Evolutionary conservation across 352 stramenopile species (phyloP).

Genomic region (Globisporangium iwayamae): DNA sequence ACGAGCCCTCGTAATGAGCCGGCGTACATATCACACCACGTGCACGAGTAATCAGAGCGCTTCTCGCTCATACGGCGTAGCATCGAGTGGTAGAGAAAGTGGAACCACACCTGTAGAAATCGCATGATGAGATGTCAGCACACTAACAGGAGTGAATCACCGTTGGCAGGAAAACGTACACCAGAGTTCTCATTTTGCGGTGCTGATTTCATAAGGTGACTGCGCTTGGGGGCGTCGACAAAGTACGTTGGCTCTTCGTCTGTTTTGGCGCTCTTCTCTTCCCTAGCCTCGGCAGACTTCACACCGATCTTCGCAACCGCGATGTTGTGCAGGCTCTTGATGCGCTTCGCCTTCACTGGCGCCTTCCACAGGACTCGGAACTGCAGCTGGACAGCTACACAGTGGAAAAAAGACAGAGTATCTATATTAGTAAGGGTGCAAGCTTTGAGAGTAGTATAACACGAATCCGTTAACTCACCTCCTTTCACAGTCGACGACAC

Average conservation of each 20-base stretch:
- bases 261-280: neutral
- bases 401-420: neutral
- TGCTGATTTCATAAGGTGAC: slow-evolving; percentile 12
- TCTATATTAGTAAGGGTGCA: neutral
- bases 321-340: slow-evolving; percentile 20
- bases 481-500: slow-evolving; percentile 40
- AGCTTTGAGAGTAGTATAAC: neutral
- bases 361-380: slow-evolving; percentile 20
- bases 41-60: slow-evolving; percentile 73
- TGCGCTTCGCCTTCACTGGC: slow-evolving; percentile 18
- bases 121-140: neutral
- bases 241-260: slow-evolving; percentile 9
- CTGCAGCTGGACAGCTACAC: slow-evolving; percentile 18
- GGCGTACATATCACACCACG: slow-evolving; percentile 82
- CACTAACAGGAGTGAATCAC: neutral
- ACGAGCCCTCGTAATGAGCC: slow-evolving; percentile 70
- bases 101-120: slow-evolving; percentile 65
- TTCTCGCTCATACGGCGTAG: slow-evolving; percentile 80
- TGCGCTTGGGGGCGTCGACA: slow-evolving; percentile 18
- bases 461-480: slow-evolving; percentile 26
- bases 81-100: slow-evolving; percentile 82
- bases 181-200: slow-evolving; percentile 14
- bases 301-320: slow-evolving; percentile 16
- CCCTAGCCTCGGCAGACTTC: slow-evolving; percentile 8
- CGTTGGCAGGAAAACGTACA: neutral